Evolutionary conservation across 169 alveolate species (phyloP).

Genomic region (Eimeria falciformis): DNA sequence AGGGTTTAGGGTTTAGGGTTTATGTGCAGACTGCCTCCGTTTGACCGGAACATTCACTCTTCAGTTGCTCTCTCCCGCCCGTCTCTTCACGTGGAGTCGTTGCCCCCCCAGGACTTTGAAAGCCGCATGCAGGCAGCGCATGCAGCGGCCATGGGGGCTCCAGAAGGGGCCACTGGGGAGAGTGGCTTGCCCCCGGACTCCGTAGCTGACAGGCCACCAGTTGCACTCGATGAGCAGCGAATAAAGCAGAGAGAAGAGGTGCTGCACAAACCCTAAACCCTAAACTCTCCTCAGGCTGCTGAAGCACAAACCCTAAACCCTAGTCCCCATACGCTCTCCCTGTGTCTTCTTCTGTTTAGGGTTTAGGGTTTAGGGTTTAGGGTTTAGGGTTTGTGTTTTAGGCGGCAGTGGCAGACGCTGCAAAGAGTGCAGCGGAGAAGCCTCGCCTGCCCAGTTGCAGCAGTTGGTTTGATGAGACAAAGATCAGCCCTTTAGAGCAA

Average conservation of each 20-base stretch:
- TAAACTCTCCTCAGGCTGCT: not conserved
- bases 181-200: not conserved
- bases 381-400: not conserved
- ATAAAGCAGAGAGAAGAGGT: slow-evolving; percentile 34
- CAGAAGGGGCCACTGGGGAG: not conserved
- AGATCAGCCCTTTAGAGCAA: slow-evolving; percentile 19
- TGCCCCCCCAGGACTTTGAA: slow-evolving; percentile 15
- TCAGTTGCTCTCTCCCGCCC: slow-evolving; percentile 8
- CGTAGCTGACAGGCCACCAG: slow-evolving; percentile 38
- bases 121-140: not conserved
- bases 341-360: not conserved
- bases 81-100: not conserved
- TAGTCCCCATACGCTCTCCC: not conserved
- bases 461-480: slow-evolving; percentile 52
- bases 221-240: not conserved
- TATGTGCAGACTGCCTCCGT: slow-evolving; percentile 33
- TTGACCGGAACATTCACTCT: slow-evolving; percentile 15
- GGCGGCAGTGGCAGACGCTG: not conserved
- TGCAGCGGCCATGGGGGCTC: not conserved
- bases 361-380: not conserved
- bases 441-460: slow-evolving; percentile 44
- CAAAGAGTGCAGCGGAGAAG: not conserved
- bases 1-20: not conserved
- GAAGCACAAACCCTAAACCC: not conserved
- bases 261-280: not conserved